Evolutionary conservation across 2,329 filamentous ascomycete species (phyloP).

Genomic region (Acrocalymma vagum): DNA sequence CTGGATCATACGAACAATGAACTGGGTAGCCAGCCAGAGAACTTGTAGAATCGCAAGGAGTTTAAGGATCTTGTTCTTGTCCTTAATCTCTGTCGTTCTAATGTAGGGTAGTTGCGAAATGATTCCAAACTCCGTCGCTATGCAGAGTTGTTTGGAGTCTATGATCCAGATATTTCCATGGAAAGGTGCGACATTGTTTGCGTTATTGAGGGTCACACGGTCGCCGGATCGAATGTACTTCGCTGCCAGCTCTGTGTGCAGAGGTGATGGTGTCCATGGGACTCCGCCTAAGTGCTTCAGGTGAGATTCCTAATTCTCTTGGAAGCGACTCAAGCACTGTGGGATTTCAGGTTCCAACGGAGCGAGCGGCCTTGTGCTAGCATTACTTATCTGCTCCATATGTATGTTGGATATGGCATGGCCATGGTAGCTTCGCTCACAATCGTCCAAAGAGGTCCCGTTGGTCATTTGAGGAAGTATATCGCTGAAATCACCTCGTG

Average conservation of each 20-base stretch:
- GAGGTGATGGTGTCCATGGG: too few species aligned
- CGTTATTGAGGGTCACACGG: not conserved
- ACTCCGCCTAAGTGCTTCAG: too few species aligned
- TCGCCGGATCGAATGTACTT: not conserved
- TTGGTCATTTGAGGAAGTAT: too few species aligned
- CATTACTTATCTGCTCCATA: too few species aligned
- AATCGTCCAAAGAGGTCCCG: too few species aligned
- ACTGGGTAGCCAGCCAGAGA: constrained; percentile 6
- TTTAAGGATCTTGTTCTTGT: constrained; percentile 8
- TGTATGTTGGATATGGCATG: too few species aligned
- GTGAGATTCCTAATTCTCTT: too few species aligned
- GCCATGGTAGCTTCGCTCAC: too few species aligned
- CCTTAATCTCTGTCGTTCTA: constrained; percentile 11
- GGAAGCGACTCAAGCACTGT: too few species aligned
- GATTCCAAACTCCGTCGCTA: not conserved
- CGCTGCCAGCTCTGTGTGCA: not conserved
- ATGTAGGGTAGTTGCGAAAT: constrained; percentile 33
- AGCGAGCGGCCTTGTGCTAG: too few species aligned
- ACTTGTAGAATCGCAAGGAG: constrained; percentile 1
- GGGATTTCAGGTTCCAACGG: too few species aligned
- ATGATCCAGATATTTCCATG: constrained; percentile 9
- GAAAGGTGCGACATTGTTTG: not conserved
- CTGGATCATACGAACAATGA: constrained; percentile 19
- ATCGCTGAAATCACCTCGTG: too few species aligned
- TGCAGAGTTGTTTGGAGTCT: constrained; percentile 14